Percentiles rank a stretch among this genome's conserved stretches.
Conservation (phyloP, 495 filamentous ascomycete species). For the Podospora anserina region DNA sequence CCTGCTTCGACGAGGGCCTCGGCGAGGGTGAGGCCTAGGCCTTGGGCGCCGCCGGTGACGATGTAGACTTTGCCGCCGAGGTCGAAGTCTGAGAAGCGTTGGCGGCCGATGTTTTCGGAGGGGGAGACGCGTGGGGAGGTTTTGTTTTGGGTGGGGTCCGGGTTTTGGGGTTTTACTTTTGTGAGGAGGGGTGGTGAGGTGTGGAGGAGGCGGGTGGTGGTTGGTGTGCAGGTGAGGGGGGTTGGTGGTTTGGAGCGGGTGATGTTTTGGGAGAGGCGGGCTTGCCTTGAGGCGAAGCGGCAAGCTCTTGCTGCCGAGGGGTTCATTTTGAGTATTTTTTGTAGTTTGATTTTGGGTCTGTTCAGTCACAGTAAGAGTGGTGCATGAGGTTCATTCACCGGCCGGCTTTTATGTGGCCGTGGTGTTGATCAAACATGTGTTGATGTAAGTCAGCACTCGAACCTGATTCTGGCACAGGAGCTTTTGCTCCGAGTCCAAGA, state of each 20-base stretch:
- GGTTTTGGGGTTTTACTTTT: slow-evolving; percentile 1
- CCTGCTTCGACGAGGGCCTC: slow-evolving; percentile 70
- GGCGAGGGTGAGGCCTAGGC: slow-evolving; percentile 62
- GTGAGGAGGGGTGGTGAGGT: background rate
- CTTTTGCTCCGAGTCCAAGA: background rate
- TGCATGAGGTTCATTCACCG: background rate
- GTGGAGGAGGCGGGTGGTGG: background rate
- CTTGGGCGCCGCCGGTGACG: slow-evolving; percentile 61
- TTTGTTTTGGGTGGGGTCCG: slow-evolving; percentile 3
- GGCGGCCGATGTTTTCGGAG: slow-evolving; percentile 23
- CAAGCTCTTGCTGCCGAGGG: background rate
- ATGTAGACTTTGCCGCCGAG: slow-evolving; percentile 56
- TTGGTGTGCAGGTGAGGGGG: background rate
- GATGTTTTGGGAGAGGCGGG: background rate
- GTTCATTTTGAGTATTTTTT: background rate
- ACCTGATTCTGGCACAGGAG: background rate
- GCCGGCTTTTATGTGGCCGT: background rate
- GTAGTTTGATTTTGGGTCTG: background rate
- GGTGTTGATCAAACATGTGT: background rate
- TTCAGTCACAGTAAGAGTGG: background rate
- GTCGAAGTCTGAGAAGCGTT: slow-evolving; percentile 45
- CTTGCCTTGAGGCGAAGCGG: slow-evolving; percentile 1
- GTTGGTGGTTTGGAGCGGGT: background rate
- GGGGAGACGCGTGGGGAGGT: background rate
- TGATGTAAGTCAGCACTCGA: background rate